Evolutionary conservation across 2,329 filamentous ascomycete genomes (phyloP), one percentile per base, ranked within the genome.

Genomic region (Pezicula carpinea): DNA sequence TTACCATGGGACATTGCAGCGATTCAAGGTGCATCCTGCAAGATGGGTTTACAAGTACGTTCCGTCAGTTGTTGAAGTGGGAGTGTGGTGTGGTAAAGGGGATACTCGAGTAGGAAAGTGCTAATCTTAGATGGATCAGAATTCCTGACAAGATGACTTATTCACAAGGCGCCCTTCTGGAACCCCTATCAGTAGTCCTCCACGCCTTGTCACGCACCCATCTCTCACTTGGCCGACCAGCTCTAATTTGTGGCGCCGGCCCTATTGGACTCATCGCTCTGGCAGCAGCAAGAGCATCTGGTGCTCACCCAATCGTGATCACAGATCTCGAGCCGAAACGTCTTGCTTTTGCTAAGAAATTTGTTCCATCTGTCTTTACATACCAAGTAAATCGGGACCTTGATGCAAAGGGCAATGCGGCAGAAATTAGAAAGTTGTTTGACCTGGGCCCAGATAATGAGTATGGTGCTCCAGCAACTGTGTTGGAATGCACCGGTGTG

Each of bases 401-500:
- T 19, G 71, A 70, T 46, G 62, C 71, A 0, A 63, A 77, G 52
- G 69, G 68, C 14, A 80, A 79, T 46, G 77, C 75, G 0, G 66
- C 65, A 47, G 68, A 66, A 8, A 79, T 83, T 48, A 66, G 77
- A 39, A 62, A 64, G n/a, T 50, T 83, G 5, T 83, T 82, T 53
- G 45, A 43, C 5, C 7, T 40, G 35, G 11, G 52, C 1, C 10
- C 43, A 39, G 8, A 52, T 1, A 67, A 69, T 5, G 78, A 83
- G 55, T 82, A 82, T 55, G 65, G 66, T 10, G 76, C 78, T 21
- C 81, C 82, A 0, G 68, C 75, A 11, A 75, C 75, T 1, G 75
- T 83, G 3, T 68, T 85, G 2, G 82, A 85, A 63, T 86, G 82
- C 54, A 86, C 82, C 0, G 82, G 82, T 0, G 75, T 84, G 0